Base-by-base conservation (phyloP, 1,139 yeast species). In the Diutina neorugosa region DNA sequence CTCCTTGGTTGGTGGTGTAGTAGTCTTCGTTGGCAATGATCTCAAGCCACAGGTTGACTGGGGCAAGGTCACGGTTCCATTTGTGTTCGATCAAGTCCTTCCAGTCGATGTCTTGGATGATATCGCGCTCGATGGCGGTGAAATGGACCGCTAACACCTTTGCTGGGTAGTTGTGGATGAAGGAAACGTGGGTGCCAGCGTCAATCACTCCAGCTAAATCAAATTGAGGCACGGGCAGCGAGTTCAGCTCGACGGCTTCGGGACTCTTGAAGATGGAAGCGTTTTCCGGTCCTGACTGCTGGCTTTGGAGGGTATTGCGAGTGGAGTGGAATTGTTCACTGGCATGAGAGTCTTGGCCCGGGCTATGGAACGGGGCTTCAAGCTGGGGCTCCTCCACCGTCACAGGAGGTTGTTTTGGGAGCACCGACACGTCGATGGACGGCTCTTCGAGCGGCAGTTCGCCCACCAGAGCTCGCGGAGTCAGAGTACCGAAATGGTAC, bases 41-140 rank as follows among this genome's bases (percentile, higher is more conserved):
- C 59, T 84, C 86, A 31, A 90, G 70, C 98, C 98, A 93, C 62
- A 94, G 86, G 58, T 82, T 84, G n/a, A 84, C 84, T 0, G 91
- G 85, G 1, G 76, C 77, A 50, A 86, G 69, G 47, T 81, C 80
- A 56, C 79, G 78, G 57, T 79, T 79, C 90, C 96, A 86, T 55
- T 81, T 77, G 58, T 87, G 69, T 60, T 89, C 94, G 54, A 91
- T 76, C 53, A 91, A 73, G 60, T 89, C 96, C 62, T 84, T 84
- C 98, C 98, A 91, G 65, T 91, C 98, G 51, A 93, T 78, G 60
- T 89, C 96, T 53, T 81, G 78, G 41, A 91, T 66, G 53, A 91
- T 80, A 65, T 91, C 98, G 54, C 83, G 75, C 65, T 93, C 98
- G 58, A 93, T 86, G 53, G 86, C 65, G 0, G 98, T 91, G 66